A percentile compares a stretch with the other conserved stretches of the same genome.
Conservation (phyloP, 768 basidiomycete genomes). For the Tricholoma hemisulphureum region DNA sequence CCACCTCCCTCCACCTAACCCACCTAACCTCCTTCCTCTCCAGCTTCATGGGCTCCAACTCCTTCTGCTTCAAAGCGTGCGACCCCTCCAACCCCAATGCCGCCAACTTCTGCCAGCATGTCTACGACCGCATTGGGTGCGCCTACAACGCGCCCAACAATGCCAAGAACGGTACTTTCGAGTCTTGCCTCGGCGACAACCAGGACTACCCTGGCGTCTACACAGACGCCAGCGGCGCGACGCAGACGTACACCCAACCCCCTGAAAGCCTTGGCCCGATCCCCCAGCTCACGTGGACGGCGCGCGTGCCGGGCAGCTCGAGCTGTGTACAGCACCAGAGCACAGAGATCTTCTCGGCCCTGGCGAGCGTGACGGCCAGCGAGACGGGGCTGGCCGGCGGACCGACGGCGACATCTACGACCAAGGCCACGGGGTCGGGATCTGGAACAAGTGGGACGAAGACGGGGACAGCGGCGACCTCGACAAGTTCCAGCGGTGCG, state of each 20-base stretch:
- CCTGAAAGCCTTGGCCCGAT: slow-evolving; percentile 38
- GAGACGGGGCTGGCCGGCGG: not conserved
- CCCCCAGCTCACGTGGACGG: slow-evolving; percentile 36
- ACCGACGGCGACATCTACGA: not conserved
- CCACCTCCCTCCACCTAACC: not conserved
- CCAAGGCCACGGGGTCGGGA: not conserved
- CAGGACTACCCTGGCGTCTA: slow-evolving; percentile 59
- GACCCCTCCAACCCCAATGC: slow-evolving; percentile 54
- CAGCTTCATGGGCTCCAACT: slow-evolving; percentile 68
- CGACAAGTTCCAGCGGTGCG: slow-evolving; percentile 12
- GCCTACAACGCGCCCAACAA: slow-evolving; percentile 68
- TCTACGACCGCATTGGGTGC: slow-evolving; percentile 74
- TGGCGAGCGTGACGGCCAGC: slow-evolving; percentile 16
- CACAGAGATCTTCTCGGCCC: slow-evolving; percentile 28
- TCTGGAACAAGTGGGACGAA: not conserved
- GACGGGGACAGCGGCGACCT: slow-evolving; percentile 7
- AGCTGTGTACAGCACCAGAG: slow-evolving; percentile 35
- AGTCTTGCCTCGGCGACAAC: slow-evolving; percentile 64
- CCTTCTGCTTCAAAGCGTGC: slow-evolving; percentile 74
- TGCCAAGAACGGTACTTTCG: slow-evolving; percentile 58
- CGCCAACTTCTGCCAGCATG: slow-evolving; percentile 63
- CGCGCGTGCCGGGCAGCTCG: slow-evolving; percentile 36
- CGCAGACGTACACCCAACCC: slow-evolving; percentile 41
- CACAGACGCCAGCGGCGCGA: slow-evolving; percentile 34
- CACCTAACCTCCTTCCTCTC: not conserved